Evolutionary conservation across 306 rosid genomes (phyloP).

Genomic region (Rosa rugosa): DNA sequence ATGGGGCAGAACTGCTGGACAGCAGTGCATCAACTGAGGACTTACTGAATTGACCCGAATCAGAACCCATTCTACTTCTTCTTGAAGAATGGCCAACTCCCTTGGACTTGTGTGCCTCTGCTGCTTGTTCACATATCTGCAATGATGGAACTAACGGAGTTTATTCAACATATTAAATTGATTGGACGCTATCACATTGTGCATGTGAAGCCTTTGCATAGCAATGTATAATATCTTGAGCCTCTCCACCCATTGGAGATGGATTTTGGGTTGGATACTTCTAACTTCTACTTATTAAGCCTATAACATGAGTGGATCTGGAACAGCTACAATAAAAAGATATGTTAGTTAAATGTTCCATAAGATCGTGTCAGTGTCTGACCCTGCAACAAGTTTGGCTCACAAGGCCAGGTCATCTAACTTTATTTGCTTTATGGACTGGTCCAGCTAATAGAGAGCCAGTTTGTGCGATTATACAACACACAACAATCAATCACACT

Average conservation of each 20-base stretch:
- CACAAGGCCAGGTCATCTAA: not conserved
- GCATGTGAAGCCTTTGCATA: not conserved
- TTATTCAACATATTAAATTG: not conserved
- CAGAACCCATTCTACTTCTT: constrained; percentile 65
- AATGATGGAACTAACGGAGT: constrained; percentile 15
- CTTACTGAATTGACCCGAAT: constrained; percentile 54
- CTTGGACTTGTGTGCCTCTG: constrained; percentile 92
- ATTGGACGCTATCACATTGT: not conserved
- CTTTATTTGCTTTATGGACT: not conserved
- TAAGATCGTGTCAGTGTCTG: no score
- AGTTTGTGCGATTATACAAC: not conserved
- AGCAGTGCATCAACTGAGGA: constrained; percentile 89
- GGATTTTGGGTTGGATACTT: no score
- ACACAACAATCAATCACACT: not conserved
- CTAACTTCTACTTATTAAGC: not conserved
- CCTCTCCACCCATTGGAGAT: not conserved
- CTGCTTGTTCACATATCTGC: constrained; percentile 98
- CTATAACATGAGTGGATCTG: not conserved
- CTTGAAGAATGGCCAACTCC: constrained; percentile 64
- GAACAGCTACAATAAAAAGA: not conserved
- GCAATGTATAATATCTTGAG: not conserved
- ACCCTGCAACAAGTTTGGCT: not conserved
- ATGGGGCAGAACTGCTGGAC: constrained; percentile 45
- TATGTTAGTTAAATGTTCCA: not conserved
- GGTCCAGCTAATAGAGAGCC: not conserved